Conservation (phyloP, 805 yeast species). For the Metschnikowia anglica region DNA sequence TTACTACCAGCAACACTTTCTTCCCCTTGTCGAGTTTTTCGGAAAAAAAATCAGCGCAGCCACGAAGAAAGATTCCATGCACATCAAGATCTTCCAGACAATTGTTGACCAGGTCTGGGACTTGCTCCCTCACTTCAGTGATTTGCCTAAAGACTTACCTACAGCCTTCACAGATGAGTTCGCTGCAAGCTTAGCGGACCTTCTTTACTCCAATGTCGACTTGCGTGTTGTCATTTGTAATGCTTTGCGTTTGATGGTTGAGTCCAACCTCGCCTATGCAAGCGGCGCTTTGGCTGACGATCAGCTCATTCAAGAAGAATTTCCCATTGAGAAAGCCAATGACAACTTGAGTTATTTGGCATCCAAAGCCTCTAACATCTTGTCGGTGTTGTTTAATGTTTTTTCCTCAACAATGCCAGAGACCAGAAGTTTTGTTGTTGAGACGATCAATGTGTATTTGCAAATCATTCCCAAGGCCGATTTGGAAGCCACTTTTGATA, state of each 20-base stretch:
- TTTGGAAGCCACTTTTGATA: slow-evolving; percentile 73
- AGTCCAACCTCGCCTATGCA: slow-evolving; percentile 65
- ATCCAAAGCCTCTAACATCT: slow-evolving; percentile 65
- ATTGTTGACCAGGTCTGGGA: slow-evolving; percentile 92
- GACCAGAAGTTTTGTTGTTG: slow-evolving; percentile 78
- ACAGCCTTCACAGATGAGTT: slow-evolving; percentile 68
- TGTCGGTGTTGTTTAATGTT: slow-evolving; percentile 88
- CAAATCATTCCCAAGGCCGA: slow-evolving; percentile 67
- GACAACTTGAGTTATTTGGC: slow-evolving; percentile 63
- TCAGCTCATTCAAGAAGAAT: slow-evolving; percentile 56
- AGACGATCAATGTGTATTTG: slow-evolving; percentile 79
- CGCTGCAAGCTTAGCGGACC: slow-evolving; percentile 72
- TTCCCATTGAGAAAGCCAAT: slow-evolving; percentile 56
- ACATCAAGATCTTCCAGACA: slow-evolving; percentile 77
- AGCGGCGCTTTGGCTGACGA: slow-evolving; percentile 59
- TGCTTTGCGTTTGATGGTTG: slow-evolving; percentile 73
- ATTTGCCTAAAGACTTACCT: slow-evolving; percentile 73
- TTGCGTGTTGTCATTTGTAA: slow-evolving; percentile 82
- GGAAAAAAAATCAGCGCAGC: slow-evolving; percentile 45
- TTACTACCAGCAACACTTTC: slow-evolving; percentile 59
- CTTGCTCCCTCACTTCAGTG: slow-evolving; percentile 83
- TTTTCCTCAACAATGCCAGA: slow-evolving; percentile 87
- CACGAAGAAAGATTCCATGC: slow-evolving; percentile 57
- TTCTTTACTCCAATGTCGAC: slow-evolving; percentile 71
- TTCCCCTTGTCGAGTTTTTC: slow-evolving; percentile 64